A percentile compares a stretch with the other conserved stretches of the same genome.
These are phyloP conservation scores for Fusarium sp. DNA, from an alignment of 2,329 filamentous ascomycete genomes.

Conservation along the genomic window DNA sequence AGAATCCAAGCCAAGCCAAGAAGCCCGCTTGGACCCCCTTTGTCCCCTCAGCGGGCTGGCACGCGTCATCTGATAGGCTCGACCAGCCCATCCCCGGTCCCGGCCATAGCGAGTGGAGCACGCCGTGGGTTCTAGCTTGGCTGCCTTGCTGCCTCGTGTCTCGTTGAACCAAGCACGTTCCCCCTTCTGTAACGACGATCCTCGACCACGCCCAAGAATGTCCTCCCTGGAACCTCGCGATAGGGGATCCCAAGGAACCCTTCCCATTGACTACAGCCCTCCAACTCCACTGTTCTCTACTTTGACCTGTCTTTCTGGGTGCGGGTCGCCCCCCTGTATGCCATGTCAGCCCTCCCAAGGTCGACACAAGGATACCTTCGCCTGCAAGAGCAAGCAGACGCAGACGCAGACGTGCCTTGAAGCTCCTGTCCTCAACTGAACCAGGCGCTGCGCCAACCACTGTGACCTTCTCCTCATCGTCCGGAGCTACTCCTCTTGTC, in stretches of 20 bases:
- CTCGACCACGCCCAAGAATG: slow-evolving; percentile 26
- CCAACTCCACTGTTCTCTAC: background rate
- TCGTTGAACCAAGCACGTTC: slow-evolving; percentile 30
- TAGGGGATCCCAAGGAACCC: slow-evolving; percentile 15
- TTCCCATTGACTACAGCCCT: slow-evolving; percentile 21
- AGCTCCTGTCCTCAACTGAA: background rate
- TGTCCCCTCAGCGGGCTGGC: slow-evolving; percentile 15
- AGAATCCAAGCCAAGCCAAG: slow-evolving; percentile 43
- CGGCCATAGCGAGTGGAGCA: slow-evolving; percentile 12
- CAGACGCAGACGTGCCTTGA: slow-evolving; percentile 4
- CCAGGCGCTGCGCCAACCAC: background rate
- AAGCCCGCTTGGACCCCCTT: slow-evolving; percentile 33
- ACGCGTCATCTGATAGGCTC: slow-evolving; percentile 23
- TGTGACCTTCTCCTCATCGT: background rate
- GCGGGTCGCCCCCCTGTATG: background rate
- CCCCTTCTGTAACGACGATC: slow-evolving; percentile 33
- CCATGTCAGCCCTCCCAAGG: slow-evolving; percentile 1
- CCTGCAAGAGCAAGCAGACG: background rate
- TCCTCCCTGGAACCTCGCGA: slow-evolving; percentile 24
- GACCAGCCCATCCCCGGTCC: slow-evolving; percentile 10
- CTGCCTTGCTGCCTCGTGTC: slow-evolving; percentile 38
- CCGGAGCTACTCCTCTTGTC: slow-evolving; percentile 6
- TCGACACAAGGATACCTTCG: background rate
- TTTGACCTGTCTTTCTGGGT: background rate
- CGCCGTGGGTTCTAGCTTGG: slow-evolving; percentile 12